Percentiles rank a stretch among this genome's conserved stretches.
phyloP scores from a whole-genome alignment of 208 protist species.

The Wallacemonas sp. region DNA sequence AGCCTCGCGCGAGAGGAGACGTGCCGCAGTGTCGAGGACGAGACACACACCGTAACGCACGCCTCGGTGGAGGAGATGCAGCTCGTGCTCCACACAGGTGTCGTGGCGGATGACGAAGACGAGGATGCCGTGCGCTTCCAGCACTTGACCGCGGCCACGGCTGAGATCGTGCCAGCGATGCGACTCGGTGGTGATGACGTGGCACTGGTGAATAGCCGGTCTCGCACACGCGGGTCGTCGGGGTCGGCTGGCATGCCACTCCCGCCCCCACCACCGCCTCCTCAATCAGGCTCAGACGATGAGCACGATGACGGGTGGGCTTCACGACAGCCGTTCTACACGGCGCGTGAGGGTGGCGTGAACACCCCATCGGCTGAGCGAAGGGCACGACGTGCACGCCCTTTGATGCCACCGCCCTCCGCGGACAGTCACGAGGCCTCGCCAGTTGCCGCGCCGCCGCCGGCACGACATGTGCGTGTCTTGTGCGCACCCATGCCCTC shows the following conservation, averaged over 20 bases:
- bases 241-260: neutral
- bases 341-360: neutral
- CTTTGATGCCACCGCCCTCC: neutral
- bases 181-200: neutral
- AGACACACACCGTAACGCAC: too few species aligned
- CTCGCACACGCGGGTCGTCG: slow-evolving; percentile 1
- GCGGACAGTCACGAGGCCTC: slow-evolving; percentile 3
- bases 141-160: neutral
- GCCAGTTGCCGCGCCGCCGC: neutral
- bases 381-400: neutral
- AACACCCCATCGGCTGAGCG: neutral
- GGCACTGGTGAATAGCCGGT: slow-evolving; percentile 13
- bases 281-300: too few species aligned
- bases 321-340: too few species aligned
- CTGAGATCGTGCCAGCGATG: neutral
- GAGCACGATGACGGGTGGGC: neutral
- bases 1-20: slow-evolving; percentile 3
- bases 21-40: neutral
- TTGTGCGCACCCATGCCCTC: slow-evolving; percentile 6
- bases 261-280: neutral
- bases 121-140: neutral
- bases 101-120: neutral
- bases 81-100: neutral
- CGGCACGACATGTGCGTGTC: neutral
- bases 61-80: too few species aligned